Percentiles rank a stretch among this genome's conserved stretches.
phyloP scores from a whole-genome alignment of 352 stramenopile species.

The Phytophthora fragariae region DNA sequence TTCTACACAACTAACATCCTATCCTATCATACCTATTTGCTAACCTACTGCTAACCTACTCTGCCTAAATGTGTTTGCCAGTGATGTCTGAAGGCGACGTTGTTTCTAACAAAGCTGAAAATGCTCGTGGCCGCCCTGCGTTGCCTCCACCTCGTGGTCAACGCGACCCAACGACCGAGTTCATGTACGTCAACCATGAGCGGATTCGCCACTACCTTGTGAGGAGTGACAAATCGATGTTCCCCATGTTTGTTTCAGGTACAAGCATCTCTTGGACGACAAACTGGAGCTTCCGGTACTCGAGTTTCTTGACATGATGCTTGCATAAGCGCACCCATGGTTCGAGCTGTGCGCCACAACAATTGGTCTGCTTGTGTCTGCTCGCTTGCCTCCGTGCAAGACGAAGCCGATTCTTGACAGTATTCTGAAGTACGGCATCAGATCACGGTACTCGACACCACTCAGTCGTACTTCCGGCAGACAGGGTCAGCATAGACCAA shows the following conservation, averaged over 20 bases:
- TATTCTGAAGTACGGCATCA: neutral
- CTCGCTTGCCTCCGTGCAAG: neutral
- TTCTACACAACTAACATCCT: slow-evolving; percentile 45
- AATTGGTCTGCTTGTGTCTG: neutral
- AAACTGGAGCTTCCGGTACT: slow-evolving; percentile 58
- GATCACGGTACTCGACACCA: too few species aligned
- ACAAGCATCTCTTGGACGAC: slow-evolving; percentile 57
- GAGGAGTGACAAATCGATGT: neutral
- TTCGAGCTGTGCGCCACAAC: neutral
- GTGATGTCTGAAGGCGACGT: slow-evolving; percentile 13
- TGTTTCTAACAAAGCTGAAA: slow-evolving; percentile 5
- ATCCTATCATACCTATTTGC: slow-evolving; percentile 41
- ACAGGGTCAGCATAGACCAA: slow-evolving; percentile 85
- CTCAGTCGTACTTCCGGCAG: slow-evolving; percentile 84
- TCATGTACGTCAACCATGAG: slow-evolving; percentile 37
- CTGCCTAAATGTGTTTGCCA: slow-evolving; percentile 47
- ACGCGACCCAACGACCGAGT: slow-evolving; percentile 24
- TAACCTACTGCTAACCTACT: slow-evolving; percentile 50
- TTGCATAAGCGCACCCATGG: slow-evolving; percentile 33
- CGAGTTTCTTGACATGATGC: slow-evolving; percentile 75
- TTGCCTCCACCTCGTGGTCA: slow-evolving; percentile 8
- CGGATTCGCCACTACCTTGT: neutral
- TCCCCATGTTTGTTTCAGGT: slow-evolving; percentile 28
- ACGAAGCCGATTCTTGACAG: neutral
- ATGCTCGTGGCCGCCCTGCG: neutral